Evolutionary conservation across 2,329 filamentous ascomycete genomes (phyloP), one percentile per base, ranked within the genome.

Genomic region (Epichloe sp.): DNA sequence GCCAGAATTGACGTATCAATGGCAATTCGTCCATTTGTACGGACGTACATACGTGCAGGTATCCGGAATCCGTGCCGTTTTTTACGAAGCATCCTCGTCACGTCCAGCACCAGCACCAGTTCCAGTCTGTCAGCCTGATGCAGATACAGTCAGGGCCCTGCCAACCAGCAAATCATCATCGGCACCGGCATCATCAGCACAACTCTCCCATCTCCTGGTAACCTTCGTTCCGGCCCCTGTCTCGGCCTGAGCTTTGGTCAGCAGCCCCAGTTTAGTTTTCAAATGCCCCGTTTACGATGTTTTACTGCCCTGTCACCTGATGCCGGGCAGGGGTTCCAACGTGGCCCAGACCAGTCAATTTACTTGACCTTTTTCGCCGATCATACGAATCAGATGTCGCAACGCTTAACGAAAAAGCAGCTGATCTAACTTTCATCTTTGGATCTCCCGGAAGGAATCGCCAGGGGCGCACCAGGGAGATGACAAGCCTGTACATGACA

Each of bases 271-370:
- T 19, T 31, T 15, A 17, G 43, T 42, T 44, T 37, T 35, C 21
- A 44, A 40, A 46, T 26, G 44, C 47, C 36, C 50, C 50, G 44
- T 50, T 41, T 15, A 34, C 41, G 40, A 53, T 44, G 48, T 45
- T 41, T 49, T 41, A n/a, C 47, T 34, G 35, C 23, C 52, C 49
- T 50, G 45, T 55, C 52, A 55, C 52, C 50, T 55, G 52, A 55
- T 50, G 36, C n/a, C 43, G 35, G 15, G 42, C 43, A 47, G 38
- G 47, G 46, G 47, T 12, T 36, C 31, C 51, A 49, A 46, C 48
- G 19, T 42, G 51, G 49, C 47, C 52, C 44, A 49, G 51, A 51
- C 51, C 51, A 49, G 47, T 36, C 47, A 31, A 42, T 43, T 19
- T 19, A 31, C 26, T 40, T 34, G 15, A 47, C 45, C n/a, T 26